Evolutionary conservation across 2,329 filamentous ascomycete genomes (phyloP).

Genomic region (Trichophyton mentagrophytes): DNA sequence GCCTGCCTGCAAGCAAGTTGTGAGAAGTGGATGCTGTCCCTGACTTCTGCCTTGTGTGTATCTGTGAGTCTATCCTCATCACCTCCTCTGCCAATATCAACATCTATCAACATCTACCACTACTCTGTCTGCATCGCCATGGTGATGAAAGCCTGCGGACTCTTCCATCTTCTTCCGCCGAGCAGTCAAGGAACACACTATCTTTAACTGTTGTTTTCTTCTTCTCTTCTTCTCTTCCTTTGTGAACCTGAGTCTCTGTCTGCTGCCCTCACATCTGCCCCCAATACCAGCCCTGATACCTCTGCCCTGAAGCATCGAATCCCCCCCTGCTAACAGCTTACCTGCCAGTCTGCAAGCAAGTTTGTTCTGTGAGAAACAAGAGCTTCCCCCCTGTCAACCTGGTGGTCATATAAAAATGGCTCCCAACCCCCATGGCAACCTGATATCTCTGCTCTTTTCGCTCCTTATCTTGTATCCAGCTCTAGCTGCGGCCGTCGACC

Average conservation of each 20-base stretch:
- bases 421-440: not conserved
- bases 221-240: not conserved
- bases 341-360: not conserved
- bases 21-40: not conserved
- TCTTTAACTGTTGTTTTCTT: not conserved
- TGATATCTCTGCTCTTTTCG: conserved; percentile 4
- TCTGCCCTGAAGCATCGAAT: not conserved
- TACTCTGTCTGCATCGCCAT: conserved; percentile 4
- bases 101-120: not conserved
- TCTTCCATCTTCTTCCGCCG: conserved; percentile 5
- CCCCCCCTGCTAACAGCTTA: not conserved
- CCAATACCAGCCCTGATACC: not conserved
- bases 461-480: conserved; percentile 5
- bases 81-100: not conserved
- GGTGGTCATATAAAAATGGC: conserved; percentile 1
- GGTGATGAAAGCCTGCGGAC: not conserved
- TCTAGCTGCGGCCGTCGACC: conserved; percentile 14
- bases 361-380: not conserved
- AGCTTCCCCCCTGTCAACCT: not conserved
- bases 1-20: not conserved
- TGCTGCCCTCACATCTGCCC: not conserved
- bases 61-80: not conserved
- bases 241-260: too few species aligned
- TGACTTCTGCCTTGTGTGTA: not conserved
- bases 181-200: conserved; percentile 1